These are phyloP conservation scores for Brassica nigra DNA, from an alignment of 345 rosid species.

Conservation along the genomic window DNA sequence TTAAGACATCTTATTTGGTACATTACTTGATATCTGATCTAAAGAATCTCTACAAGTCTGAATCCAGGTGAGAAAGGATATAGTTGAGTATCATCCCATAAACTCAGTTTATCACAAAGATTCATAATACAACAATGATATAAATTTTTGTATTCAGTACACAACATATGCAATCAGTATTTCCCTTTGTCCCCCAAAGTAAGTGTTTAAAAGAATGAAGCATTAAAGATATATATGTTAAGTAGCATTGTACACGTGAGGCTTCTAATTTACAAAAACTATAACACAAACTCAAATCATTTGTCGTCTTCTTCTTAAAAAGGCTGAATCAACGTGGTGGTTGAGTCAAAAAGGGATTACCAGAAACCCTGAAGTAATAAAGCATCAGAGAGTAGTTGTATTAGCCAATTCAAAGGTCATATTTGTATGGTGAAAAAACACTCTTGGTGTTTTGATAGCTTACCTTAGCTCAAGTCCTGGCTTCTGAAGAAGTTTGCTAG, in stretches of 20 bases:
- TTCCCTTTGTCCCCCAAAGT: slow-evolving; percentile 1
- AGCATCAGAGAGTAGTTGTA: neutral
- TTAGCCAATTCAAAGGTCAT: slow-evolving; percentile 1
- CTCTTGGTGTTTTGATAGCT: slow-evolving; percentile 20
- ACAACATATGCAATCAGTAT: slow-evolving; percentile 28
- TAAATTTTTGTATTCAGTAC: slow-evolving; percentile 20
- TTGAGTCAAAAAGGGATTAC: neutral
- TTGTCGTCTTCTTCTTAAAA: slow-evolving; percentile 21
- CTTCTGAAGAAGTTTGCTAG: slow-evolving; percentile 55
- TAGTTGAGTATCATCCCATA: neutral
- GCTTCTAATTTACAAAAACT: slow-evolving; percentile 38
- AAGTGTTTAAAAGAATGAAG: slow-evolving; percentile 28
- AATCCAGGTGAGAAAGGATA: neutral
- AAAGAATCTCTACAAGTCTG: neutral
- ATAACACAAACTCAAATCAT: slow-evolving; percentile 33
- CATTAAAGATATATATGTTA: slow-evolving; percentile 23
- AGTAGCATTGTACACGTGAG: slow-evolving; percentile 27
- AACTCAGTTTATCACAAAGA: slow-evolving; percentile 12
- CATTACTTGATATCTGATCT: neutral
- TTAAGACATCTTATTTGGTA: neutral
- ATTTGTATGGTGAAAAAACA: neutral
- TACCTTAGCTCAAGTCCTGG: slow-evolving; percentile 64
- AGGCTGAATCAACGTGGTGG: slow-evolving; percentile 15
- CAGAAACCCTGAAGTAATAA: slow-evolving; percentile 5
- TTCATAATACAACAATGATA: slow-evolving; percentile 21